These are phyloP conservation scores for Gamarada debralockiae DNA, from an alignment of 495 filamentous ascomycete genomes.

Conservation along the genomic window DNA sequence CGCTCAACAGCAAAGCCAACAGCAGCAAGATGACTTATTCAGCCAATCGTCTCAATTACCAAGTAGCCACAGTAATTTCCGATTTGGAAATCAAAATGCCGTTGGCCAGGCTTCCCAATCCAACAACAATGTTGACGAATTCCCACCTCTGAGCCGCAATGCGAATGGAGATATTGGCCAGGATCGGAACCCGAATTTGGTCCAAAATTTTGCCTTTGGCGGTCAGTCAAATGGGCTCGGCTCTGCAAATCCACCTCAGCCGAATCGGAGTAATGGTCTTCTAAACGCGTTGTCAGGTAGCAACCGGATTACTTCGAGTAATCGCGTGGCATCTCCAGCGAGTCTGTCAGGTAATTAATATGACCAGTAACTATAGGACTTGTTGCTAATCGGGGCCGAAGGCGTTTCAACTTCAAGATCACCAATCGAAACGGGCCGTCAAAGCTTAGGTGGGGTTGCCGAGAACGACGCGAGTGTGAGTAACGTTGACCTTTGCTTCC, in stretches of 20 bases:
- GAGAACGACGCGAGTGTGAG: constrained; percentile 18
- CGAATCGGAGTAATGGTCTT: constrained; percentile 45
- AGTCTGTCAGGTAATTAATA: constrained; percentile 19
- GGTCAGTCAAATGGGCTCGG: constrained; percentile 46
- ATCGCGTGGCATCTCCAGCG: constrained; percentile 22
- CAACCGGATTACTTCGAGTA: constrained; percentile 15
- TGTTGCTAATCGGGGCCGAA: constrained; percentile 9
- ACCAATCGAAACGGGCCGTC: constrained; percentile 14
- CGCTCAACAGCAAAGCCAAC: constrained; percentile 47
- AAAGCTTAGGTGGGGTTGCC: constrained; percentile 1
- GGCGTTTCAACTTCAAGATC: constrained; percentile 21
- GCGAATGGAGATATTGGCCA: constrained; percentile 66
- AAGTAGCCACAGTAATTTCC: constrained; percentile 55
- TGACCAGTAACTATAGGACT: background rate
- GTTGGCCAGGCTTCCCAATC: constrained; percentile 59
- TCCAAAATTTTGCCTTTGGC: constrained; percentile 64
- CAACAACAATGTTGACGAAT: constrained; percentile 69
- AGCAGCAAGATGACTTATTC: constrained; percentile 57
- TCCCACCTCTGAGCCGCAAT: constrained; percentile 78
- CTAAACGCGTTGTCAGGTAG: constrained; percentile 53
- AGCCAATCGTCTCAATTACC: constrained; percentile 51
- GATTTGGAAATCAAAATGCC: constrained; percentile 47
- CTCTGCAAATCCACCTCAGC: constrained; percentile 18
- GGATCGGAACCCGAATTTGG: constrained; percentile 58
- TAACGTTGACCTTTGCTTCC: background rate